Evolutionary conservation across 352 stramenopile species (phyloP), one percentile per base, ranked within the genome.

Genomic region (Globisporangium nunn): DNA sequence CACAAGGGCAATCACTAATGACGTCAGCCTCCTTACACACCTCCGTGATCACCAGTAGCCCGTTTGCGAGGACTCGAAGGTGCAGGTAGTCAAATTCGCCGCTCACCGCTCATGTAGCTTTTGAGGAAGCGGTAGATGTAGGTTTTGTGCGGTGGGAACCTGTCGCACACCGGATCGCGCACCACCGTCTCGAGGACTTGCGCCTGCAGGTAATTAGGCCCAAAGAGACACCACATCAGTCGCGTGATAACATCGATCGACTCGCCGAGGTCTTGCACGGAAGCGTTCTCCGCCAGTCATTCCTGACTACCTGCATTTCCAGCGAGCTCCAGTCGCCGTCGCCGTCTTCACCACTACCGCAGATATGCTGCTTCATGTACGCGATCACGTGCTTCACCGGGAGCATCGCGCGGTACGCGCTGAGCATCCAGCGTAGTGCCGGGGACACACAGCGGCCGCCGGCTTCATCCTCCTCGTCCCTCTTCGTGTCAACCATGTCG

Each of bases 61-160:
- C 33, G 33, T 6, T 37, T 23, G 23, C 23, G 23, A 23, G 23
- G 23, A 23, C 23, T 37, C 33, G 33, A 37, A 37, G 33, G 33
- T 37, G 33, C 33, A 37, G 33, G 33, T n/a, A 45, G 11, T 45
- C 11, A n/a, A 45, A 6, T 18, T 11, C 40, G 11, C 33, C 40
- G 12, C 66, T 5, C 70, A 91, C 83, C 80, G 48, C 75, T 58
- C 29, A 81, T 69, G 63, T 78, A 91, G 41, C 17, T 62, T 61
- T 91, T 93, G 28, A 93, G 67, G 30, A 93, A 83, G 4, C 71
- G 74, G 59, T 81, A 91, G 15, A 72, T 79, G 58, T 88, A 93
- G 30, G 58, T 82, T 52, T 62, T 67, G 44, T 78, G 70, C 6
- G 80, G 83, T 15, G 80, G 60, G 59, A 77, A 90, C n/a, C 77